phyloP scores from a whole-genome alignment of 768 basidiomycete species.

The Kwoniella bestiolae region DNA sequence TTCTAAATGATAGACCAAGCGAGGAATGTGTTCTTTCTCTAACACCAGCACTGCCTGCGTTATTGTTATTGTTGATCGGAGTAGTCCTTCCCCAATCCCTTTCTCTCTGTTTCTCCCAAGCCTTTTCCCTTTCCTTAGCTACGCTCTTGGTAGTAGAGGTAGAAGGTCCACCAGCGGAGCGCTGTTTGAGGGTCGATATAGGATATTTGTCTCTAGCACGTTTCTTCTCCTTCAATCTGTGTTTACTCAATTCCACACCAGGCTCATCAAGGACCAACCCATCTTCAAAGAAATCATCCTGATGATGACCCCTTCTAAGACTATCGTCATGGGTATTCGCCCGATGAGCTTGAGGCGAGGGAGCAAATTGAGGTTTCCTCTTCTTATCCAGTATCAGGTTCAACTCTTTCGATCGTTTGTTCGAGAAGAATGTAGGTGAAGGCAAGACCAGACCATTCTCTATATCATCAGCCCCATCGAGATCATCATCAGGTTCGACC shows the following conservation, averaged over 20 bases:
- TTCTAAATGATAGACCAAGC: conserved; percentile 30
- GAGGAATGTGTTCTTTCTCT: conserved; percentile 7
- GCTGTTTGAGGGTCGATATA: not conserved
- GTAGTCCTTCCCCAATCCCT: conserved; percentile 39
- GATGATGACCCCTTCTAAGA: conserved; percentile 10
- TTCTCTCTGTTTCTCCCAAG: conserved; percentile 44
- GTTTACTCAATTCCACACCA: conserved; percentile 41
- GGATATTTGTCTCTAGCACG: conserved; percentile 21
- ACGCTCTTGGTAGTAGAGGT: conserved; percentile 5
- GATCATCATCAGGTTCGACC: conserved; percentile 20
- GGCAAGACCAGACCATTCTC: conserved; percentile 49
- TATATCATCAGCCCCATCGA: conserved; percentile 50
- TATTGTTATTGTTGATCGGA: conserved; percentile 16
- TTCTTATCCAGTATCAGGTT: conserved; percentile 53
- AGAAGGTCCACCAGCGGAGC: not conserved
- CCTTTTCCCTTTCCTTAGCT: conserved; percentile 22
- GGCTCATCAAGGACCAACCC: conserved; percentile 52
- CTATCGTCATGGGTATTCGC: conserved; percentile 3
- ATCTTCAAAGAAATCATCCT: conserved; percentile 54
- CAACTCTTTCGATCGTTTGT: conserved; percentile 43
- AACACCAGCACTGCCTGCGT: not conserved
- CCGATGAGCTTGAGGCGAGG: conserved; percentile 8
- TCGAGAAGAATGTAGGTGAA: conserved; percentile 45
- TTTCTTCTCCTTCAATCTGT: conserved; percentile 33
- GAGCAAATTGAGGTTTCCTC: conserved; percentile 43